Base-by-base conservation (phyloP, 176 grass and related monocot species). In the Triticum monococcum region DNA sequence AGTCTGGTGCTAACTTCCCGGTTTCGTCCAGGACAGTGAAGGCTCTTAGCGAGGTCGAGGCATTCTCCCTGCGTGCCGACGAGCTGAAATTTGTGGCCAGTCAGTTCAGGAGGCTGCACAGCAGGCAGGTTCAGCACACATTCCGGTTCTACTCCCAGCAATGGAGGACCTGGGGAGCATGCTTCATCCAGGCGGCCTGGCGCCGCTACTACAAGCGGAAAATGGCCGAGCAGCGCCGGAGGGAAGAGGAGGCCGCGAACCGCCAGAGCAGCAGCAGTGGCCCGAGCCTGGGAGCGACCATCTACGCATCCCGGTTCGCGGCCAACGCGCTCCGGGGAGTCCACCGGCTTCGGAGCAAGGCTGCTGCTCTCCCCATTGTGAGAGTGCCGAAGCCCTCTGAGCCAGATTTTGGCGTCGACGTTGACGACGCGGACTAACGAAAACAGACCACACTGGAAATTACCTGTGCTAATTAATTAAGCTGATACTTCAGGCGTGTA, bases 61-160 rank as follows among this genome's bases (percentile, higher is more conserved):
- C 94, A 2, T 98, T 98, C 31, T 85, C 93, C 24, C 43, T 98
- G 3, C 79, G 87, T 5, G 96, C 96, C 0, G 96, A 98, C 7
- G 96, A 98, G 45, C 65, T 96, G 52, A 98, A 94, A 78, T 98
- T 96, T 1, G 93, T 98, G 69, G 96, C 96, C 62, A 91, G 92
- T 81, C 96, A 98, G 79, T 98, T 98, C 89, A 98, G 96, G 82
- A 89, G 93, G 56, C 87, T 98, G 13, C 96, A 98, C 61, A 95
- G 93, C 62, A 88, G 92, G 76, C 96, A 98, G 57, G 86, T 98
- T 52, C 93, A 98, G 80, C 96, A 95, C 84, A 98, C 96, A 18
- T 98, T 95, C 78, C 71, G 93, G 25, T 95, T 95, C 62, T 93
- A 98, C 59, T 98, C 96, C 2, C 93, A 98, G 81, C 86, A 91